Evolutionary conservation across 1,284 basidiomycete genomes (phyloP).

Genomic region (Ceratobasidium sp.): DNA sequence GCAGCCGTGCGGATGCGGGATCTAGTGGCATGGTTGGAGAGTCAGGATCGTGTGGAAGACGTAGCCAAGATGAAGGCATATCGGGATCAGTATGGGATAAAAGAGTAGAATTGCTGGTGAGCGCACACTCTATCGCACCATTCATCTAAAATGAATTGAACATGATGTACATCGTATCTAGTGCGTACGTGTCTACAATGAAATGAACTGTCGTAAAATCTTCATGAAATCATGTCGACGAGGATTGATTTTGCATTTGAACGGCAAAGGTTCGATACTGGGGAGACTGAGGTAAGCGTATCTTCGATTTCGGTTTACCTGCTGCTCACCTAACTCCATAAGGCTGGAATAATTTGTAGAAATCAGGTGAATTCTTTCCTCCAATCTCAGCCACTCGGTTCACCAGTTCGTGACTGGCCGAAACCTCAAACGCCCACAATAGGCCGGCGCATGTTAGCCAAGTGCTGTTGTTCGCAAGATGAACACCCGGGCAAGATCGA

Average conservation of each 20-base stretch:
- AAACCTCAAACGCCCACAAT: conserved; percentile 22
- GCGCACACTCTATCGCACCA: not conserved
- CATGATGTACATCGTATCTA: not conserved
- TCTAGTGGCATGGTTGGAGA: conserved; percentile 85
- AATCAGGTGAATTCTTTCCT: not conserved
- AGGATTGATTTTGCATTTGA: conserved; percentile 14
- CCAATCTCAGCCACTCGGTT: conserved; percentile 8
- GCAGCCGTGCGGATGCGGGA: conserved; percentile 88
- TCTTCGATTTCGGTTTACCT: not conserved
- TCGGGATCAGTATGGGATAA: conserved; percentile 79
- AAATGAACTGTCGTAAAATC: not conserved
- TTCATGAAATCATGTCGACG: not conserved
- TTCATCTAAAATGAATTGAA: not conserved
- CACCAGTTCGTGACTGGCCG: not conserved
- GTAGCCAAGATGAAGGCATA: conserved; percentile 85
- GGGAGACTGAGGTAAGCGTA: too few relatives aligned
- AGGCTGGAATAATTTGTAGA: conserved; percentile 9
- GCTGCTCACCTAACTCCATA: conserved; percentile 17
- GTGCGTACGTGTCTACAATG: not conserved
- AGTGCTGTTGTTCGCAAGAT: conserved; percentile 26
- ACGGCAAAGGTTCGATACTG: conserved; percentile 21
- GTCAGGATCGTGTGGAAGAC: conserved; percentile 74
- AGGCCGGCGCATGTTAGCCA: conserved; percentile 23
- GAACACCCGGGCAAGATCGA: conserved; percentile 44
- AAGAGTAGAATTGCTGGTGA: conserved; percentile 41